Base-by-base conservation (phyloP, 352 stramenopile species). In the Globisporangium okanoganense region DNA sequence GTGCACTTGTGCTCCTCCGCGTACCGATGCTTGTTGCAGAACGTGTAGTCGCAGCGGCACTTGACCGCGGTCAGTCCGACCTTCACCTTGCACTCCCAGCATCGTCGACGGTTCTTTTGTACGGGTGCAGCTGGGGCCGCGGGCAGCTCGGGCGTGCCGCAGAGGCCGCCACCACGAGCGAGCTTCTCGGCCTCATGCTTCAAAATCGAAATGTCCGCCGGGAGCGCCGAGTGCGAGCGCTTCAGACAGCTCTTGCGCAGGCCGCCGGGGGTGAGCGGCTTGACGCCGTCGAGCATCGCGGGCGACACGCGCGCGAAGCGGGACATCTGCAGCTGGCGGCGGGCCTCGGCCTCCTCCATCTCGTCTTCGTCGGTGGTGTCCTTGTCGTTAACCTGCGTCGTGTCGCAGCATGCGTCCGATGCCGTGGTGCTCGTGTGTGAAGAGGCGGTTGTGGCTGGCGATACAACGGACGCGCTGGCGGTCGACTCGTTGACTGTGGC, bases 31-130 rank as follows among this genome's bases (percentile, higher is more conserved):
- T 87, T 86, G 56, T 79, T 82, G 64, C 90, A 97, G 69, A 96
- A 97, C 44, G 88, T 92, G 66, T 88, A 96, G 54, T 90, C 87
- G 74, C 90, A 97, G 25, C 84, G 82, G 62, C 90, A 97, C 33
- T 76, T 89, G 40, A 97, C 80, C 1, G 88, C 90, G 0, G 88
- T 86, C n/a, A 97, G 67, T 0, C 82, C 83, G 6, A 97, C 79
- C 69, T 97, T 97, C 50, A 79, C 76, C 57, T 81, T 88, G 67
- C 90, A 97, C 51, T 86, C 68, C 79, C 88, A 97, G 76, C 90
- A 97, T 36, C 87, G 82, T 31, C 88, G 82, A 5, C 81, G 75
- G 67, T 97, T 97, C 64, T 90, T 97, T 73, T 97, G 88, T 16
- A 88, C 66, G 0, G 76, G 70, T 2, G 64, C 56, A 1, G 43